These are phyloP conservation scores for Tricharina praecox DNA, from an alignment of 495 filamentous ascomycete species.

Conservation along the genomic window DNA sequence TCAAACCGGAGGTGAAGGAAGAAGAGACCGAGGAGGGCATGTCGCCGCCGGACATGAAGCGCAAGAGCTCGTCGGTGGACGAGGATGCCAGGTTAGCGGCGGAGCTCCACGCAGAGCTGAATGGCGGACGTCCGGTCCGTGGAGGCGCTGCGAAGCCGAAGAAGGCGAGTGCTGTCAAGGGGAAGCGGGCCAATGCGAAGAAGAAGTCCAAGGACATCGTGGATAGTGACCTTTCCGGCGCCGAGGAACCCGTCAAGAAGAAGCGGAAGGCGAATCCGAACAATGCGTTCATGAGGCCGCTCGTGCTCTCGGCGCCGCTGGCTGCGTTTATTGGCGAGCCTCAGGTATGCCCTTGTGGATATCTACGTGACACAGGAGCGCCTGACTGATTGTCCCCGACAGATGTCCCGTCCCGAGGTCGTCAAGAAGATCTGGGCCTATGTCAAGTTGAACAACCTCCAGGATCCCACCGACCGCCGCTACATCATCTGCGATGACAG, in stretches of 20 bases:
- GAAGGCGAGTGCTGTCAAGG: conserved; percentile 40
- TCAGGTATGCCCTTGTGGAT: no score
- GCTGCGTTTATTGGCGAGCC: conserved; percentile 42
- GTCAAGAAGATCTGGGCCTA: conserved; percentile 93
- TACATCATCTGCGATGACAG: conserved; percentile 84
- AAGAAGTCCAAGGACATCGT: conserved; percentile 64
- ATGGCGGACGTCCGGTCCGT: conserved; percentile 54
- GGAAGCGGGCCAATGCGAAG: conserved; percentile 40
- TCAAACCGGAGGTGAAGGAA: conserved; percentile 15
- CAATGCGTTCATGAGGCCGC: conserved; percentile 43
- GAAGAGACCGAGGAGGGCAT: conserved; percentile 3
- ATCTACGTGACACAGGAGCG: no score
- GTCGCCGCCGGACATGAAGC: conserved; percentile 32
- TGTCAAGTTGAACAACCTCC: conserved; percentile 69
- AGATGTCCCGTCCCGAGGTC: conserved; percentile 84
- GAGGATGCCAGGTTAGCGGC: conserved; percentile 76
- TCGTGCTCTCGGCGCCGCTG: conserved; percentile 48
- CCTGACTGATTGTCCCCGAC: conserved; percentile 1
- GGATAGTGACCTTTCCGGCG: conserved; percentile 57
- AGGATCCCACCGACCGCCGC: conserved; percentile 78
- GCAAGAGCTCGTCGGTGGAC: conserved; percentile 41
- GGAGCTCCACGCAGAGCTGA: conserved; percentile 81
- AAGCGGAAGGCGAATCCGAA: conserved; percentile 47
- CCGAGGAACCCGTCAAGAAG: conserved; percentile 28
- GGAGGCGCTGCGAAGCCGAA: conserved; percentile 33